These are phyloP conservation scores for Chrysosphaeria jannelii DNA, from an alignment of 2,329 filamentous ascomycete species.

Conservation along the genomic window DNA sequence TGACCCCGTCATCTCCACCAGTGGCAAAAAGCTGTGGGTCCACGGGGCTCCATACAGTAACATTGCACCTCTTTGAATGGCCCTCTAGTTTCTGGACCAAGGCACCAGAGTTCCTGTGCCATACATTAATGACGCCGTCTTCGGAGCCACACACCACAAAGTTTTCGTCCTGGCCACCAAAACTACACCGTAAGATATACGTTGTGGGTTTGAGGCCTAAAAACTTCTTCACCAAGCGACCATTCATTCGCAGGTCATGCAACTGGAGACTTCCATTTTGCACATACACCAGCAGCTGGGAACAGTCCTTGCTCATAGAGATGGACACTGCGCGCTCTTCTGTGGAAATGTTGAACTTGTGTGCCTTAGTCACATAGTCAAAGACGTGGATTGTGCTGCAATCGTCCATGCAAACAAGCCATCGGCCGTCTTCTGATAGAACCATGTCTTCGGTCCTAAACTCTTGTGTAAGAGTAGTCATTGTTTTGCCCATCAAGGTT, in stretches of 20 bases:
- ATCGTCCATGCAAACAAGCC: slow-evolving; percentile 50
- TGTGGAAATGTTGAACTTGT: slow-evolving; percentile 43
- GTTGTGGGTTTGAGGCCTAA: slow-evolving; percentile 34
- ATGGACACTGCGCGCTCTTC: slow-evolving; percentile 48
- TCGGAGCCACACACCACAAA: slow-evolving; percentile 84
- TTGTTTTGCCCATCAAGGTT: no score
- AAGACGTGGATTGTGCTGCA: slow-evolving; percentile 49
- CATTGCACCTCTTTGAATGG: slow-evolving; percentile 53
- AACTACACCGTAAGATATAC: slow-evolving; percentile 52
- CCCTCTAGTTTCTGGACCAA: slow-evolving; percentile 48
- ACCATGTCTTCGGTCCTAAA: slow-evolving; percentile 62
- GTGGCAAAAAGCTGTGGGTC: slow-evolving; percentile 69
- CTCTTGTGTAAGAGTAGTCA: no score
- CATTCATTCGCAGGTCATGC: slow-evolving; percentile 43
- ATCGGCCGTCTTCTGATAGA: slow-evolving; percentile 51
- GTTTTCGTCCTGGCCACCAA: slow-evolving; percentile 74
- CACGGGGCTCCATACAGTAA: slow-evolving; percentile 64
- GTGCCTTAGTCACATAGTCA: slow-evolving; percentile 42
- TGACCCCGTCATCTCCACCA: slow-evolving; percentile 59
- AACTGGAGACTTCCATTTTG: slow-evolving; percentile 47
- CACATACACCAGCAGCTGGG: slow-evolving; percentile 55
- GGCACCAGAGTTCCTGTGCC: slow-evolving; percentile 59
- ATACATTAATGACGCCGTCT: slow-evolving; percentile 51
- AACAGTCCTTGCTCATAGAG: slow-evolving; percentile 53
- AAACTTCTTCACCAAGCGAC: slow-evolving; percentile 35